A percentile compares a stretch with the other conserved stretches of the same genome.
Evolutionary conservation across 2,329 filamentous ascomycete species (phyloP).

Genomic region (Trichoderma brevicompactum): DNA sequence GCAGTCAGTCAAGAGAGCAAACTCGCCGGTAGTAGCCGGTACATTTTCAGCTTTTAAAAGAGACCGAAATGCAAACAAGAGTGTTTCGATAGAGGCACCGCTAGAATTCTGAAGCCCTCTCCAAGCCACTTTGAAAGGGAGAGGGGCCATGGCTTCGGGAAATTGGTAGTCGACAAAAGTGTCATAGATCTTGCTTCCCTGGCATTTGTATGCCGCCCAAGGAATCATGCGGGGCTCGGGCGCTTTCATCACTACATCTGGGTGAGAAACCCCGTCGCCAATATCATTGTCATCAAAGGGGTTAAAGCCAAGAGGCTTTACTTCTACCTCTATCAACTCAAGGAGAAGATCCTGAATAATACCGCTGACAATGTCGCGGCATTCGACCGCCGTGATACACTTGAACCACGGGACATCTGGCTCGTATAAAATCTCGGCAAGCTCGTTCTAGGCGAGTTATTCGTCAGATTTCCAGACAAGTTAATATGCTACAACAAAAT

Average conservation of each 20-base stretch:
- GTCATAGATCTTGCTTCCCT: neutral
- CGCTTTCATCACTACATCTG: conserved; percentile 34
- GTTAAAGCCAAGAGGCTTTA: neutral
- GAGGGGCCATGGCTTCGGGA: conserved; percentile 31
- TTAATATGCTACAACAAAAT: neutral
- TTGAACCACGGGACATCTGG: conserved; percentile 45
- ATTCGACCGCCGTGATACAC: conserved; percentile 32
- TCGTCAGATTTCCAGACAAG: neutral
- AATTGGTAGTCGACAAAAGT: conserved; percentile 35
- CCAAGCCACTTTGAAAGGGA: conserved; percentile 36
- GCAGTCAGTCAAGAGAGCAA: conserved; percentile 33
- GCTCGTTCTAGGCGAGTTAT: conserved; percentile 26
- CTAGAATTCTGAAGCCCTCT: conserved; percentile 33
- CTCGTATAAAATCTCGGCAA: conserved; percentile 45
- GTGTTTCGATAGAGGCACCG: conserved; percentile 21
- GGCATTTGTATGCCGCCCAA: conserved; percentile 32
- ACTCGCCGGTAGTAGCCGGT: conserved; percentile 2
- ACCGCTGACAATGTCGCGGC: conserved; percentile 30
- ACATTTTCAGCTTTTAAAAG: conserved; percentile 28
- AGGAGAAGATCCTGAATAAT: conserved; percentile 35
- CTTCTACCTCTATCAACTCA: neutral
- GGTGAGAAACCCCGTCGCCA: conserved; percentile 2
- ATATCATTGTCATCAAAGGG: conserved; percentile 31
- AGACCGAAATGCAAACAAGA: conserved; percentile 32
- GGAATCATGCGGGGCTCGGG: conserved; percentile 34